Evolutionary conservation across 2,329 filamentous ascomycete genomes (phyloP), one percentile per base, ranked within the genome.

Genomic region (Balansia obtecta): DNA sequence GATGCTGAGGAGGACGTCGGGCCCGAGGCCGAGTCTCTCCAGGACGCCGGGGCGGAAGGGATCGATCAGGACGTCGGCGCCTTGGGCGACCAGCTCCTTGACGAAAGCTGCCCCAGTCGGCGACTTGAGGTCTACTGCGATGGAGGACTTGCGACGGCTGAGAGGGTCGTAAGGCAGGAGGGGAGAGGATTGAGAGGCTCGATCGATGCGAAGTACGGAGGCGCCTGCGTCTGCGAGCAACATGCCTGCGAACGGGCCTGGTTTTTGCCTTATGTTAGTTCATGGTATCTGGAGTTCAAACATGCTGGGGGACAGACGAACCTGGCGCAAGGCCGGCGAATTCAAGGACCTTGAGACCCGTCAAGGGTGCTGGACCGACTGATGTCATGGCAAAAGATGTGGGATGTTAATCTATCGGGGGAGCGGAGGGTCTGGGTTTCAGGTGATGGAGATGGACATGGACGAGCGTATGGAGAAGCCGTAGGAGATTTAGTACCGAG

Each of bases 1-100:
- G 16, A 77, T 62, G 22, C 68, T 71, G 30, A 81, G 70, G 8
- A 96, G 73, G 1, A 78, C 76, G 0, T 77, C 74, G 8, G 91
- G 91, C 0, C 81, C 82, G 1, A 97, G 77, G 0, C 85, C 85
- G 10, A 91, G 79, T 48, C 84, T 86, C 68, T 97, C 91, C 2
- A 97, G 77, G 1, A 96, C 88, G 37, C 89, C 88, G 0, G 91
- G 91, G 0, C 91, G 86, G 72, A 89, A 97, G 0, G 93, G 91
- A 65, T 97, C 93, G 65, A 97, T 93, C 30, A 97, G 67, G 37
- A 96, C 74, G 67, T 97, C 91, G 39, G 93, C 72, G 63, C 91
- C 86, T 50, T 81, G 15, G 70, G 66, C 37, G 0, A 96, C 41
- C 1, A 96, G 73, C 3, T 74, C 70, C 53, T 81, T 82, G 49